These are phyloP conservation scores for Boletus edulis DNA, from an alignment of 768 basidiomycete genomes.

Conservation along the genomic window DNA sequence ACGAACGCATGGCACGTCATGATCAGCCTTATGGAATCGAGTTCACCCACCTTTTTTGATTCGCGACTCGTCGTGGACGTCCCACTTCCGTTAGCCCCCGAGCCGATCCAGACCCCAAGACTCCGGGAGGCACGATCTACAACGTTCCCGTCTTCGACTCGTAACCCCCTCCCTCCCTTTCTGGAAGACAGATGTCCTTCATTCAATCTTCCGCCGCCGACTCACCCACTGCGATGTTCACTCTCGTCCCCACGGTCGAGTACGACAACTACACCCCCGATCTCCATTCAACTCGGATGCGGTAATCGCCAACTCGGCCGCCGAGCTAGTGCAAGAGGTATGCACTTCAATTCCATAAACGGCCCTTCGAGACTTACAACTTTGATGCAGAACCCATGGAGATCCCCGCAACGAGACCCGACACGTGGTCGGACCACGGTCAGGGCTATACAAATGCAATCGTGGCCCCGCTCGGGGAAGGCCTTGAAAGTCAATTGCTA, in stretches of 20 bases:
- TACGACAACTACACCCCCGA: background rate
- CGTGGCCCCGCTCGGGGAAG: constrained; percentile 3
- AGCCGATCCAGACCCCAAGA: background rate
- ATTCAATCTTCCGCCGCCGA: background rate
- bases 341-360: background rate
- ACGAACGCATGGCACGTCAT: constrained; percentile 39
- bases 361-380: too few species aligned
- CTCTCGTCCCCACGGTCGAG: background rate
- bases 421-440: constrained; percentile 17
- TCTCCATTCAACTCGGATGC: constrained; percentile 6
- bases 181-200: background rate
- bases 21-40: constrained; percentile 33
- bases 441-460: constrained; percentile 10
- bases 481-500: background rate
- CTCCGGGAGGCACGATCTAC: constrained; percentile 1
- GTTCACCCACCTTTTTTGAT: constrained; percentile 18
- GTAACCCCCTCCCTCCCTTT: background rate
- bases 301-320: constrained; percentile 12
- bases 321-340: constrained; percentile 4
- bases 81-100: background rate
- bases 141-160: background rate
- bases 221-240: background rate
- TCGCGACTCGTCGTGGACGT: constrained; percentile 10
- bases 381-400: background rate
- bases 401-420: constrained; percentile 5